These are phyloP conservation scores for Theileria parva DNA, from an alignment of 169 alveolate genomes.

Conservation along the genomic window DNA sequence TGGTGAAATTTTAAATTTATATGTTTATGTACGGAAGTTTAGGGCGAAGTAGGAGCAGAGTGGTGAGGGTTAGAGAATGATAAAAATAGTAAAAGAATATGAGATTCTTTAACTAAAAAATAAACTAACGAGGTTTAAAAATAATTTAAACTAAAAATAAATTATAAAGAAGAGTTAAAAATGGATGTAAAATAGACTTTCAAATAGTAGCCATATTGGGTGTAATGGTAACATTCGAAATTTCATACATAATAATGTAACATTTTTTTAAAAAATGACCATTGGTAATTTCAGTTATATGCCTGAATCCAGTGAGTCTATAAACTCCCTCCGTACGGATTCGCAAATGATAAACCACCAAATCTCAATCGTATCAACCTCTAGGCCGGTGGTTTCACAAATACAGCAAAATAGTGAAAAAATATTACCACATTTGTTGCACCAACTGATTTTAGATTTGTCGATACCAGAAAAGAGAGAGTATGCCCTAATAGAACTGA, in stretches of 20 bases:
- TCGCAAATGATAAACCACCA: conserved; percentile 23
- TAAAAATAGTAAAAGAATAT: neutral
- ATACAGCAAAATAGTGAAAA: conserved; percentile 59
- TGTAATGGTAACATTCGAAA: conserved; percentile 4
- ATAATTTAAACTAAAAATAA: neutral
- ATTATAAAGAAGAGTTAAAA: neutral
- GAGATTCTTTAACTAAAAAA: neutral
- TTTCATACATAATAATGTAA: conserved; percentile 3
- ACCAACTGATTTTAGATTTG: conserved; percentile 87
- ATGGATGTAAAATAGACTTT: neutral
- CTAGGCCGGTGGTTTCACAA: conserved; percentile 32
- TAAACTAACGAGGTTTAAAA: neutral
- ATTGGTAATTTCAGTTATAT: conserved; percentile 22
- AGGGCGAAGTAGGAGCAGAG: neutral
- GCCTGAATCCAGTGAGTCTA: conserved; percentile 29
- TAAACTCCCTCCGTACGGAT: conserved; percentile 11
- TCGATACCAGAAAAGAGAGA: conserved; percentile 93
- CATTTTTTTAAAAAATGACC: conserved; percentile 11
- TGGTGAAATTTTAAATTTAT: neutral
- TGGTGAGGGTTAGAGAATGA: neutral
- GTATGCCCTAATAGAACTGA: conserved; percentile 93
- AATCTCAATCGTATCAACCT: conserved; percentile 25
- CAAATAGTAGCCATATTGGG: conserved; percentile 6
- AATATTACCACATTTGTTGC: conserved; percentile 71
- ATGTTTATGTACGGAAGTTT: neutral